Base-by-base conservation (phyloP, 2,329 filamentous ascomycete species). In the Pseudogymnoascus sp. region DNA sequence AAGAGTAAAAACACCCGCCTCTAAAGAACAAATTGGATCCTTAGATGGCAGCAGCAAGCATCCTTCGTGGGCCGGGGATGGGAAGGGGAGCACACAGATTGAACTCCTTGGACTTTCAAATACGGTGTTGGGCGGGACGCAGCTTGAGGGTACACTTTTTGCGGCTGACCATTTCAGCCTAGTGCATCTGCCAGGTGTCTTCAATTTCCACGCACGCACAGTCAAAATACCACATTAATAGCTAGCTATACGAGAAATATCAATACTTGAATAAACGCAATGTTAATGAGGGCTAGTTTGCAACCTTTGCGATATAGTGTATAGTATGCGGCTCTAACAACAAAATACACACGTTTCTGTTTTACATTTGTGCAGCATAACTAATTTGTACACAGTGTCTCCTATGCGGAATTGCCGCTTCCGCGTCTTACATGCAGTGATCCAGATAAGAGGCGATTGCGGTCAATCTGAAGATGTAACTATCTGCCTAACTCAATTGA, bases 161-260 rank as follows among this genome's bases (percentile, higher is more conserved):
- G 57, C 57, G 57, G 57, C 57, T 38, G 57, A 35, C 57, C 28
- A 38, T 58, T 58, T 12, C 18, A 58, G 57, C 57, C 35, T 58
- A 38, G 57, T 38, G 57, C 57, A 38, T 58, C 32, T 58, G 57
- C 57, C 57, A 58, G 57, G 57, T 58, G 57, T 58, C 57, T 38
- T 58, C 57, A 58, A 54, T 58, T 38, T 37, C 32, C 57, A 58
- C 57, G 35, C 57, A 35, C 57, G 32, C 25, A 54, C 43, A 54
- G 43, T 54, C 14, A 30, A 50, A 54, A 54, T 54, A 25, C 43
- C 6, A 54, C 43, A 54, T 30, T 32, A 54, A 54, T 54, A 54
- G 43, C 43, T 18, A 3, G n/a, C 43, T 54, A 32, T 54, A 54
- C 43, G 43, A 54, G 43, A 54, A 54, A n/a, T 54, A 32, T 54